phyloP scores from a whole-genome alignment of 139 green algal genomes.

The Gonium pectorale region DNA sequence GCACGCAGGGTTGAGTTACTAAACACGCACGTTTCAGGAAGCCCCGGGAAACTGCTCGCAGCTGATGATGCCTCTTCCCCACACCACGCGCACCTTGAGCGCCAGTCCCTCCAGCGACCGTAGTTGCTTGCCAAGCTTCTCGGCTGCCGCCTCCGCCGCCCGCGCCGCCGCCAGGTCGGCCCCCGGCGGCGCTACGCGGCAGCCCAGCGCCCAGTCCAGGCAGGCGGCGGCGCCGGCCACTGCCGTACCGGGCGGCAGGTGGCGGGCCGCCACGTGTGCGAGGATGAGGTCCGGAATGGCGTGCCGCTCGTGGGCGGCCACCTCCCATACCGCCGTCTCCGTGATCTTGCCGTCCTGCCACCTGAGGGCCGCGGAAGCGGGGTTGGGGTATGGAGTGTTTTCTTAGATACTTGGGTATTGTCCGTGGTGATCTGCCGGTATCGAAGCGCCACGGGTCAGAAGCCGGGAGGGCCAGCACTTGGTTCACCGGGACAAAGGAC shows the following conservation, averaged over 20 bases:
- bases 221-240: conserved; percentile 48
- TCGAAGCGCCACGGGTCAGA: too few species aligned
- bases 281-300: conserved; percentile 69
- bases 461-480: too few species aligned
- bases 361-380: not conserved
- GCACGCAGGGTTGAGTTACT: too few species aligned
- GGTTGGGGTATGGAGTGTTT: conserved; percentile 1
- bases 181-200: not conserved
- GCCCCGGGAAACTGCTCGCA: too few species aligned
- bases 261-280: conserved; percentile 53
- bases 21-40: too few species aligned
- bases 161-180: conserved; percentile 51
- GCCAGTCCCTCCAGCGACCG: conserved; percentile 62
- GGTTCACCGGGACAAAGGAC: too few species aligned
- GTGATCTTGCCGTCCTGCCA: conserved; percentile 81
- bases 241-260: conserved; percentile 61
- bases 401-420: too few species aligned
- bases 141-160: conserved; percentile 66
- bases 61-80: not conserved
- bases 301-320: conserved; percentile 58
- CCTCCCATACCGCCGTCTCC: conserved; percentile 85
- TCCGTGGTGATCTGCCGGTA: too few species aligned
- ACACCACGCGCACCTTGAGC: conserved; percentile 60
- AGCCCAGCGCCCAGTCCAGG: conserved; percentile 64
- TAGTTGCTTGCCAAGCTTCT: conserved; percentile 81